Evolutionary conservation across 176 grass and related monocot species (phyloP).

Genomic region (Pontederia crassipes): DNA sequence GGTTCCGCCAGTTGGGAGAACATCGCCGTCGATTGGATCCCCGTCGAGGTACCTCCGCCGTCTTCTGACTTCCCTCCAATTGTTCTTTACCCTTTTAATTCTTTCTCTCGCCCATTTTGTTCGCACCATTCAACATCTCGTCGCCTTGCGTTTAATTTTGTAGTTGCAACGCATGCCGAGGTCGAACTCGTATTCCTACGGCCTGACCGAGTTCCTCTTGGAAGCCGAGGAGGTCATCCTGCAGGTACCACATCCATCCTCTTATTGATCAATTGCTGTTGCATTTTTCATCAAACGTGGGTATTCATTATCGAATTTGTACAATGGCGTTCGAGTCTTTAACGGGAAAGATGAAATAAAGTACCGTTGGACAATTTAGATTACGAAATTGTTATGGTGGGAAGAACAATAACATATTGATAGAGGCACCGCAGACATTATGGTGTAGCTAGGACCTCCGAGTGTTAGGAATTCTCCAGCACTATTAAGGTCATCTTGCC

Average conservation of each 20-base stretch:
- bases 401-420: too few relatives aligned
- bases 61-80: background rate
- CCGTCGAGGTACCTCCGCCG: slow-evolving; percentile 9
- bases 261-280: background rate
- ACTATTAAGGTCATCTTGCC: too few relatives aligned
- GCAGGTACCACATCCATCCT: slow-evolving; percentile 20
- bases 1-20: slow-evolving; percentile 31
- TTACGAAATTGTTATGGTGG: too few relatives aligned
- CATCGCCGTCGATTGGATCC: slow-evolving; percentile 29
- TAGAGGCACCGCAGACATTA: too few relatives aligned
- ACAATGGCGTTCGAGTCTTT: too few relatives aligned
- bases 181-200: slow-evolving; percentile 17
- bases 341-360: too few relatives aligned
- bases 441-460: too few relatives aligned
- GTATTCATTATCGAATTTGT: too few relatives aligned
- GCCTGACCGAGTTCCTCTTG: slow-evolving; percentile 28
- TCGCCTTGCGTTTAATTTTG: slow-evolving; percentile 8
- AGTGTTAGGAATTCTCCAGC: too few relatives aligned
- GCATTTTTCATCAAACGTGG: too few relatives aligned
- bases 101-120: background rate
- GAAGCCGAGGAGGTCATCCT: slow-evolving; percentile 38
- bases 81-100: background rate
- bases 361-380: too few relatives aligned
- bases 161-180: slow-evolving; percentile 5
- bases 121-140: background rate